Evolutionary conservation across 106 monocot genomes (phyloP), one percentile per base, ranked within the genome.

Genomic region (Chionographis japonica): DNA sequence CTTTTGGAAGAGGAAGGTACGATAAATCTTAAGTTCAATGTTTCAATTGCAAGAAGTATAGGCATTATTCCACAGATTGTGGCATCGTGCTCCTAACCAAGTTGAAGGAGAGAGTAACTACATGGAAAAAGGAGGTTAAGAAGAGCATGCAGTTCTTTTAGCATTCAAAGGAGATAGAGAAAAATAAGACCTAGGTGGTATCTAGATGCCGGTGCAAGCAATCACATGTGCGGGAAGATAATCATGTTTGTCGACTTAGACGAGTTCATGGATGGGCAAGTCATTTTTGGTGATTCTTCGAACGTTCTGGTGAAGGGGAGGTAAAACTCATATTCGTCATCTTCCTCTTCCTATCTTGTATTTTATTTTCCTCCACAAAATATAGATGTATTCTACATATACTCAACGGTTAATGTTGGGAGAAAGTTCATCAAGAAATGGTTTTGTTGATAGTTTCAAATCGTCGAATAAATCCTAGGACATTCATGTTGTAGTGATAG

Each of bases 201-300:
- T 36, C 59, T 59, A 1, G 59, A 36, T 36, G 2, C 59, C 9
- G 1, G 59, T 59, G 17, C 59, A 4, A 59, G 59, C 3, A 59
- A 59, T 59, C 59, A 59, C 17, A 59, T 59, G 59, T 59, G 59
- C 12, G 3, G 59, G 4, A 59, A 59, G 12, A 59, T 1, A 59
- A 59, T 4, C 1, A 59, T 59, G 59, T 8, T 59, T 18, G 12
- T 36, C 0, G 59, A 59, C 4, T 7, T 59, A 18, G 59, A 59
- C 20, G 59, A 59, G 0, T 59, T 37, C 4, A 3, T 59, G 4
- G 12, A 27, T 8, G 35, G 35, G 3, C 4, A 59, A 59, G 27
- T 27, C 6, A 59, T 2, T 6, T 27, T 18, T 27, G 27, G 35
- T 6, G 27, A 59, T 5, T 27, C 8, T 5, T 18, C 59, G 17